Evolutionary conservation across 768 basidiomycete genomes (phyloP).

Genomic region (Rhodotorula kratochvilovae): DNA sequence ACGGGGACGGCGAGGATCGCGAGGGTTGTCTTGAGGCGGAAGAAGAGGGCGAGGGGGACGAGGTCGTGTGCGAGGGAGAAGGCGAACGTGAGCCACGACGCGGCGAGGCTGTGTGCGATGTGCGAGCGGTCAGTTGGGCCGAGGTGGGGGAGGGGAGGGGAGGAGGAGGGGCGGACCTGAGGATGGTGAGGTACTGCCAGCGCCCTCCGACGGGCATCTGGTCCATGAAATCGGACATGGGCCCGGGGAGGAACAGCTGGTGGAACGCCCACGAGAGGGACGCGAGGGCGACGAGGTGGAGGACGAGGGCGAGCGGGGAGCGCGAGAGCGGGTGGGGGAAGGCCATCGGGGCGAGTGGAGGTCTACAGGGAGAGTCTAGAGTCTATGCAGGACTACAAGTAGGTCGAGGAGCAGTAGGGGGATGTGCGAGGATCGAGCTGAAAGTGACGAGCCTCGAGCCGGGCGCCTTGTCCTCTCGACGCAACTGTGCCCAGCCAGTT

Average conservation of each 20-base stretch:
- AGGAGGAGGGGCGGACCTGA: conserved; percentile 9
- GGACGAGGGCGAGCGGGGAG: neutral
- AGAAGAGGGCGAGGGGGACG: conserved; percentile 25
- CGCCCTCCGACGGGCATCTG: conserved; percentile 8
- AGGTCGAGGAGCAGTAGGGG: neutral
- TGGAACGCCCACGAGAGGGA: conserved; percentile 16
- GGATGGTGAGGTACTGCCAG: conserved; percentile 33
- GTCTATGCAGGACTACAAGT: neutral
- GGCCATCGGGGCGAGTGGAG: neutral
- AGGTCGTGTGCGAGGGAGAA: conserved; percentile 37
- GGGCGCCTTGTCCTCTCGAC: too few species aligned
- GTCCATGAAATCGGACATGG: conserved; percentile 25
- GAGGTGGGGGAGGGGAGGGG: too few species aligned
- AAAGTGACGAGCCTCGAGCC: too few species aligned
- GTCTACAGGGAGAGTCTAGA: too few species aligned
- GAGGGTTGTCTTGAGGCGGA: conserved; percentile 27
- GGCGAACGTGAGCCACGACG: conserved; percentile 22
- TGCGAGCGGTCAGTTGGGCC: neutral
- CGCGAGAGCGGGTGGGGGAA: neutral
- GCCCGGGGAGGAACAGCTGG: conserved; percentile 12
- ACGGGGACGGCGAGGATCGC: conserved; percentile 31
- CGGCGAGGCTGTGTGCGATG: conserved; percentile 13
- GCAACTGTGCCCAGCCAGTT: too few species aligned
- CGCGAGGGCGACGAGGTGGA: conserved; percentile 23
- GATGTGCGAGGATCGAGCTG: too few species aligned